A percentile compares a stretch with the other conserved stretches of the same genome.
Evolutionary conservation across 164 flowering plant genomes (phyloP).

Genomic region (Aristolochia californica): DNA sequence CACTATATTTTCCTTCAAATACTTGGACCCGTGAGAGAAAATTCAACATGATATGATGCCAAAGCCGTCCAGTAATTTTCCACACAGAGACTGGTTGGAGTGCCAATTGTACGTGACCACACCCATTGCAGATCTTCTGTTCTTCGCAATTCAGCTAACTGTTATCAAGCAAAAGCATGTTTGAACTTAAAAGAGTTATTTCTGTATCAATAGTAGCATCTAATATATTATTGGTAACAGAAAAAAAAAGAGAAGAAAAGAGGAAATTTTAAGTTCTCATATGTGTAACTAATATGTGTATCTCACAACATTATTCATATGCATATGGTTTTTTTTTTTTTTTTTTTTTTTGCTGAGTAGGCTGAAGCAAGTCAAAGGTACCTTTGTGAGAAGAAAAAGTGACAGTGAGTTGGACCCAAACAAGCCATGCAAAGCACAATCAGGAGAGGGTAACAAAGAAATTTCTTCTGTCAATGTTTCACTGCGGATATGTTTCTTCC

Average conservation of each 20-base stretch:
- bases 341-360: neutral
- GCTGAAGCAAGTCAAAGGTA: conserved; percentile 14
- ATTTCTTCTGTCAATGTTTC: conserved; percentile 29
- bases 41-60: conserved; percentile 22
- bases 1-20: neutral
- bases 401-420: conserved; percentile 58
- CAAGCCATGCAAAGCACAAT: conserved; percentile 36
- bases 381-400: conserved; percentile 67
- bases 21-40: neutral
- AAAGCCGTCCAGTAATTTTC: conserved; percentile 38
- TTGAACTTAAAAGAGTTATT: neutral
- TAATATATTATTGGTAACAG: neutral
- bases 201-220: neutral
- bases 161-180: conserved; percentile 13
- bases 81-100: conserved; percentile 61
- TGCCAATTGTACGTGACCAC: conserved; percentile 55
- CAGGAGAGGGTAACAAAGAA: conserved; percentile 32
- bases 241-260: neutral
- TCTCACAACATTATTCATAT: neutral
- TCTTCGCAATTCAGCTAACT: conserved; percentile 65
- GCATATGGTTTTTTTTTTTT: neutral
- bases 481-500: conserved; percentile 76
- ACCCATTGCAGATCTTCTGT: conserved; percentile 39
- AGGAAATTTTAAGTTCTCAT: neutral
- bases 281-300: neutral